Base-by-base conservation (phyloP, 2,329 filamentous ascomycete genomes). In the Trichoderma sp. region DNA sequence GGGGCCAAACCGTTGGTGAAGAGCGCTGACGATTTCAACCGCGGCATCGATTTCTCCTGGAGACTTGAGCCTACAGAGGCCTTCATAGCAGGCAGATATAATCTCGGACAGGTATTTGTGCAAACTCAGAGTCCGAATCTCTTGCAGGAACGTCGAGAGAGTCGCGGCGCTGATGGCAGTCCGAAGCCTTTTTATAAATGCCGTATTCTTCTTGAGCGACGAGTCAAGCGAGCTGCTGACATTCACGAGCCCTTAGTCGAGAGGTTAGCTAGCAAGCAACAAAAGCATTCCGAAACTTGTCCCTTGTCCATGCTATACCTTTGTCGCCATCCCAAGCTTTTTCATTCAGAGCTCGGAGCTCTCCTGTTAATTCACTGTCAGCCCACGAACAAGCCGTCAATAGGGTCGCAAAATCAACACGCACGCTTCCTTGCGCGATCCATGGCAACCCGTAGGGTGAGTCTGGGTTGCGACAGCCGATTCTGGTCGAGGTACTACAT, bases 71-170 rank as follows among this genome's bases (percentile, higher is more conserved):
- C 92, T 95, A 84, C 93, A 97, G 7, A 98, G 88, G 9, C 95
- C 95, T 82, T 98, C 95, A 80, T 95, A 97, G 84, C 94, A 97
- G 73, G 95, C 95, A 26, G 95, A 95, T 77, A 98, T 94, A 76
- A 98, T 97, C 83, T 98, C 95, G 76, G 95, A 98, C 17, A 98
- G 90, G 82, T 98, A 98, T 81, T 97, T 98, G 86, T 95, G 93
- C 65, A 98, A 88, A 76, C 95, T 98, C 32, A 98, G 87, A 30
- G 93, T 93, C 77, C 92, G 91, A 77, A 97, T 95, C 80, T 98
- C 95, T 80, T 95, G 90, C 62, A 97, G 84, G 82, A 98, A 97
- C 72, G 94, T 96, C 75, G 88, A 86, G 69, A 95, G 90, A 70
- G 92, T 93, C 71, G 94, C 87, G 63, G 93, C 84, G 74, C 92